Evolutionary conservation across 2,329 filamentous ascomycete genomes (phyloP).

Genomic region (Xylariaceae sp.): DNA sequence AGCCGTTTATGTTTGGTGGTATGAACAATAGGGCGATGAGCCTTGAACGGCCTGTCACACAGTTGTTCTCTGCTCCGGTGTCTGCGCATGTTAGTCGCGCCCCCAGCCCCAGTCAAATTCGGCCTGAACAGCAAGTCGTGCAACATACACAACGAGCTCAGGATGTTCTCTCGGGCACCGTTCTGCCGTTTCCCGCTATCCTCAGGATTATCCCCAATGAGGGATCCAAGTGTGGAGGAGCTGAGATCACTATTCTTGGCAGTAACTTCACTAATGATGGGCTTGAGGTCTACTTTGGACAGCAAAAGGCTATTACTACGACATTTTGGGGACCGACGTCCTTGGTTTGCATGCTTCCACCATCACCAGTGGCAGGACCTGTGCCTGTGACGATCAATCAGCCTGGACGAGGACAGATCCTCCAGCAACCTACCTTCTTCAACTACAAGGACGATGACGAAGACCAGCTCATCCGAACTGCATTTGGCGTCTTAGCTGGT

Average conservation of each 20-base stretch:
- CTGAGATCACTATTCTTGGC: slow-evolving; percentile 80
- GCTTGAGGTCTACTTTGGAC: slow-evolving; percentile 80
- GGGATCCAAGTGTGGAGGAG: slow-evolving; percentile 75
- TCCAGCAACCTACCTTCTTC: slow-evolving; percentile 51
- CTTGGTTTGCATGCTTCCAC: slow-evolving; percentile 73
- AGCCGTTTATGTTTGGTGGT: slow-evolving; percentile 53
- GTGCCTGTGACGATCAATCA: slow-evolving; percentile 67
- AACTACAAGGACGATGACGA: slow-evolving; percentile 70
- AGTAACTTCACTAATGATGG: slow-evolving; percentile 69
- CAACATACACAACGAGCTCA: slow-evolving; percentile 39
- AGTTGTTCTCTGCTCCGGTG: slow-evolving; percentile 65
- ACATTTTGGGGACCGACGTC: slow-evolving; percentile 76
- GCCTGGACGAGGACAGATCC: slow-evolving; percentile 29
- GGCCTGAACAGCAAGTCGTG: slow-evolving; percentile 42
- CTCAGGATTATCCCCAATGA: slow-evolving; percentile 80
- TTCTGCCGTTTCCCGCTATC: slow-evolving; percentile 56
- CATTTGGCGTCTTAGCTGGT: slow-evolving; percentile 57
- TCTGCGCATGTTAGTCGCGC: slow-evolving; percentile 72
- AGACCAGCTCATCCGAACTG: slow-evolving; percentile 62
- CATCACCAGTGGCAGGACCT: slow-evolving; percentile 59
- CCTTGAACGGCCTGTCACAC: slow-evolving; percentile 59
- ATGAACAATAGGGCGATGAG: slow-evolving; percentile 56
- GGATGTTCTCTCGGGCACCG: slow-evolving; percentile 45
- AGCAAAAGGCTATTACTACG: slow-evolving; percentile 59
- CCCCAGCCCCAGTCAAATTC: slow-evolving; percentile 60